phyloP scores from a whole-genome alignment of 345 rosid species.

The Gossypium rotundifolium region DNA sequence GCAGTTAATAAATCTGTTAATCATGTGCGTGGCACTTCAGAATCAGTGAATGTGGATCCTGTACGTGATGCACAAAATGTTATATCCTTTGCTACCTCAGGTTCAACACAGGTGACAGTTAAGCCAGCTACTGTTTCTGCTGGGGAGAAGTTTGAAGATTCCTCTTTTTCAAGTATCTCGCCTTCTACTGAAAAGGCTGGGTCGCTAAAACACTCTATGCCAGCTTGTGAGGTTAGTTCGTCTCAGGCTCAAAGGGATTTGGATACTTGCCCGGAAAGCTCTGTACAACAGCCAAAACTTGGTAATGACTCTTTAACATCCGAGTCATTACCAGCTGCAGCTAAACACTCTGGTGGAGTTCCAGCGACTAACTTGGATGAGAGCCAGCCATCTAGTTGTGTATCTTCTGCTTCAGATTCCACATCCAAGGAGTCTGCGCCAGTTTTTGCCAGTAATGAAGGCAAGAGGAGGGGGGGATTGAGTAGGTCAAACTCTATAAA shows the following conservation, averaged over 20 bases:
- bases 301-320: constrained; percentile 28
- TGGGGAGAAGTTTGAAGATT: constrained; percentile 35
- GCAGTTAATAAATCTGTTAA: constrained; percentile 36
- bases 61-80: constrained; percentile 33
- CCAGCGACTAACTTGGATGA: constrained; percentile 20
- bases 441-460: constrained; percentile 24
- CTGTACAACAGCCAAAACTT: constrained; percentile 30
- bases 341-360: constrained; percentile 24
- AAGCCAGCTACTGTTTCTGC: constrained; percentile 40
- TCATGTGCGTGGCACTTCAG: constrained; percentile 30
- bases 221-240: constrained; percentile 30
- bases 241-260: constrained; percentile 30
- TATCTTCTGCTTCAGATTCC: constrained; percentile 18
- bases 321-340: constrained; percentile 21
- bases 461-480: constrained; percentile 25
- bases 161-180: constrained; percentile 19
- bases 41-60: constrained; percentile 33
- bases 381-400: constrained; percentile 7
- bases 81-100: constrained; percentile 30
- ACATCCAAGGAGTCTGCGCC: constrained; percentile 27
- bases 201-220: constrained; percentile 30
- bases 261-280: constrained; percentile 29
- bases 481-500: constrained; percentile 49
- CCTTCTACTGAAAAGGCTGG: constrained; percentile 38
- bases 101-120: constrained; percentile 41